Conservation (phyloP, 345 rosid species). For the Bruguiera gymnorhiza region DNA sequence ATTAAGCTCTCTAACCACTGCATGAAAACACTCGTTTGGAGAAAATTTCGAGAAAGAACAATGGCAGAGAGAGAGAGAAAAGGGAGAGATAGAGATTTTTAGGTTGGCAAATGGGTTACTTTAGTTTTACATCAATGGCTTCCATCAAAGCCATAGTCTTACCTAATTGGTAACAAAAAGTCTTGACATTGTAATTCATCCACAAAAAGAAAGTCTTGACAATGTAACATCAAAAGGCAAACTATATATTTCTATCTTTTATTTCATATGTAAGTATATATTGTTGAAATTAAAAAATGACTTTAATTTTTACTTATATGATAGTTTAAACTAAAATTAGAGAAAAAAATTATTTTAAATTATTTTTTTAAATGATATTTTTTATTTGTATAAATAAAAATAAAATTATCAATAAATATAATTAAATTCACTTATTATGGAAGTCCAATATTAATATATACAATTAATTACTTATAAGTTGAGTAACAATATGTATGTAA, state of each 20-base stretch:
- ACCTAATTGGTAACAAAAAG: constrained; percentile 44
- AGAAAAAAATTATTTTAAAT: no score
- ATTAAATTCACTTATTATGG: no score
- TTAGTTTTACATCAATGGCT: constrained; percentile 30
- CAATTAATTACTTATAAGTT: constrained; percentile 17
- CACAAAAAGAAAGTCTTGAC: constrained; percentile 26
- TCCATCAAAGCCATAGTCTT: constrained; percentile 16
- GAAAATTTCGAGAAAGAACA: neutral
- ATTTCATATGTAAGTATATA: no score
- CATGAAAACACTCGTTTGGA: neutral
- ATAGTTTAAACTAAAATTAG: no score
- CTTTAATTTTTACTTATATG: no score
- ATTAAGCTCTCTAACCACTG: no score
- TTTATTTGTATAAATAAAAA: no score
- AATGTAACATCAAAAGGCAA: constrained; percentile 6
- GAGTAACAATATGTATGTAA: constrained; percentile 1
- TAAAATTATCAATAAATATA: no score
- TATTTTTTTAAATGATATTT: no score
- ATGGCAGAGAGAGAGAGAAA: neutral
- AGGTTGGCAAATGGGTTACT: neutral
- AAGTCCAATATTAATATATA: neutral
- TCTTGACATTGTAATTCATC: constrained; percentile 23
- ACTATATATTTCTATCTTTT: neutral
- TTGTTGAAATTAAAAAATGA: neutral
- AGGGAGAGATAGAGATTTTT: constrained; percentile 1